These are phyloP conservation scores for Lactarius sp. DNA, from an alignment of 768 basidiomycete species.

Conservation along the genomic window DNA sequence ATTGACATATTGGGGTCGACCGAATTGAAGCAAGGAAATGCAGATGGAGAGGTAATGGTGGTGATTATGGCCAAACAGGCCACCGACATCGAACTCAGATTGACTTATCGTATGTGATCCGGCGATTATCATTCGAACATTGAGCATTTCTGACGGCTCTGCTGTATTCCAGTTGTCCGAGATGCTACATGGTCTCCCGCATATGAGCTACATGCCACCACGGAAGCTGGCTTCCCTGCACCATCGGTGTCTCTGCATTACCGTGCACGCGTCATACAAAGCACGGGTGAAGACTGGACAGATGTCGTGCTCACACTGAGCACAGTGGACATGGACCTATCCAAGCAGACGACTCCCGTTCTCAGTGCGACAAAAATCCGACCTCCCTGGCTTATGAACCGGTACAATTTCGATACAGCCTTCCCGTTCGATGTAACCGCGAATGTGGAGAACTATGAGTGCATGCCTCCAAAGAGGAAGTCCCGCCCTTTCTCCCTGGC, in stretches of 20 bases:
- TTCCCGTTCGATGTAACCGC: too few relatives aligned
- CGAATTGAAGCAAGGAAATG: constrained; percentile 30
- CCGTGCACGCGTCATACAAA: constrained; percentile 48
- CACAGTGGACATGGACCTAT: constrained; percentile 42
- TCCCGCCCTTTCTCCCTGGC: too few relatives aligned
- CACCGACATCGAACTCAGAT: constrained; percentile 38
- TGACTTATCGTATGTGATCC: constrained; percentile 47
- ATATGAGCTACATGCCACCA: constrained; percentile 54
- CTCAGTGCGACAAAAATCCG: constrained; percentile 16
- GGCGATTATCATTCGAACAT: neutral
- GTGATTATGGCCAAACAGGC: constrained; percentile 40
- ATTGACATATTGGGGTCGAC: constrained; percentile 39
- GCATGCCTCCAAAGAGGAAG: too few relatives aligned
- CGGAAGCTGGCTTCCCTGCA: constrained; percentile 40
- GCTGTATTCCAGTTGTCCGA: constrained; percentile 43
- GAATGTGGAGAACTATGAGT: too few relatives aligned
- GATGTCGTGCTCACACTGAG: constrained; percentile 47
- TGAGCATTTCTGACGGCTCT: neutral
- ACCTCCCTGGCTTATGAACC: neutral
- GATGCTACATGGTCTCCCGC: constrained; percentile 48
- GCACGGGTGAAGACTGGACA: constrained; percentile 59
- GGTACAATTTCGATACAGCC: neutral
- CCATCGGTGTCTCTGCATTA: constrained; percentile 48
- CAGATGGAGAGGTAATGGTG: constrained; percentile 36
- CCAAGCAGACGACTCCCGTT: constrained; percentile 33